phyloP scores from a whole-genome alignment of 2,329 filamentous ascomycete species.

The Hypoxylon sp. region DNA sequence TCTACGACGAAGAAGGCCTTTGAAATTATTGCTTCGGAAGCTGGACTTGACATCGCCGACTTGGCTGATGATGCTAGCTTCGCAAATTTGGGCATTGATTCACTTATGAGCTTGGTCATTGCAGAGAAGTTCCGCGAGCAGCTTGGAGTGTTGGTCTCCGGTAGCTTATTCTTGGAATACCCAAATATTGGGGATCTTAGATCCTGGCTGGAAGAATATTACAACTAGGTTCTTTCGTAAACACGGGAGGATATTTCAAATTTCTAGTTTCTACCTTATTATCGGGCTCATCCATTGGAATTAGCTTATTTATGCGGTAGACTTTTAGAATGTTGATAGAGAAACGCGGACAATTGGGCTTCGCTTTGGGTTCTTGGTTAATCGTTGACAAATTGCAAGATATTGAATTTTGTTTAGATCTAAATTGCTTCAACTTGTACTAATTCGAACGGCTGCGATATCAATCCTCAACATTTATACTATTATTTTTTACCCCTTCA shows the following conservation, averaged over 20 bases:
- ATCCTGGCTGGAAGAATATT: constrained; percentile 52
- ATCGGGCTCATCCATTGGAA: background rate
- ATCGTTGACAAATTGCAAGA: background rate
- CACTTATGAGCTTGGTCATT: constrained; percentile 56
- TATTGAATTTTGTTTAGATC: background rate
- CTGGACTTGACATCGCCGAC: constrained; percentile 68
- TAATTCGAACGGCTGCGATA: too few relatives aligned
- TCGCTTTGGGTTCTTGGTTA: background rate
- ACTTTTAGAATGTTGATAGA: background rate
- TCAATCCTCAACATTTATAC: too few relatives aligned
- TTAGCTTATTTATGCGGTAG: background rate
- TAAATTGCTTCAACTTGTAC: too few relatives aligned
- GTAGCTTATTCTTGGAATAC: constrained; percentile 56
- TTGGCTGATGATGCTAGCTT: constrained; percentile 56
- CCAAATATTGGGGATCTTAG: constrained; percentile 54
- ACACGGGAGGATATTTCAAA: background rate
- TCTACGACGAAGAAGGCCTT: constrained; percentile 44
- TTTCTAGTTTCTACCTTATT: background rate
- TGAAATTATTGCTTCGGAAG: constrained; percentile 66
- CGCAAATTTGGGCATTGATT: constrained; percentile 57
- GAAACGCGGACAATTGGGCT: background rate
- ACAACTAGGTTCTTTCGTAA: background rate
- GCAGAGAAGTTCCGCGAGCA: constrained; percentile 55
- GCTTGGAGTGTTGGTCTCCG: constrained; percentile 49
- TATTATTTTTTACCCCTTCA: too few relatives aligned